Conservation (phyloP, 164 flowering plant genomes). For the Vitis riparia region DNA sequence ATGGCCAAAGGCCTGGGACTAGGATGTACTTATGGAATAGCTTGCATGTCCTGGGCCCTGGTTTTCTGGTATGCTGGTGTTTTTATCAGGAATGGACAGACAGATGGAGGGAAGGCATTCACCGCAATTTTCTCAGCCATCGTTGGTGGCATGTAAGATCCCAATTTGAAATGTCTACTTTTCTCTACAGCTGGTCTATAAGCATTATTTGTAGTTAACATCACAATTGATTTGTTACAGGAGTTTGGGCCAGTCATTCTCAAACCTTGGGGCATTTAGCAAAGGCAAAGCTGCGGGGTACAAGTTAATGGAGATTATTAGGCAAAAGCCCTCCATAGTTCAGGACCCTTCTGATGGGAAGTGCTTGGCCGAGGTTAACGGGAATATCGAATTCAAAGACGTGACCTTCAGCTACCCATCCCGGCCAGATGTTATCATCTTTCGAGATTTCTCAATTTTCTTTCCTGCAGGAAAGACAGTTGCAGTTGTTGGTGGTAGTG, state of each 20-base stretch:
- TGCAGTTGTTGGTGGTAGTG: conserved; percentile 98
- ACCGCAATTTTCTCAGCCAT: conserved; percentile 98
- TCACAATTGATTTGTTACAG: conserved; percentile 33
- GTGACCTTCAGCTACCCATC: conserved; percentile 96
- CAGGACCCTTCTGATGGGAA: conserved; percentile 68
- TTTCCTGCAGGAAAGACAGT: conserved; percentile 95
- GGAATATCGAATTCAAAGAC: conserved; percentile 87
- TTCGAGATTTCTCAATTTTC: conserved; percentile 70
- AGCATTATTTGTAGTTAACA: no score
- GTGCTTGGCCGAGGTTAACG: conserved; percentile 66
- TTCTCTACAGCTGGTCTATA: not conserved
- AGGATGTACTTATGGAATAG: conserved; percentile 95
- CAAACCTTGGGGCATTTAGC: conserved; percentile 97
- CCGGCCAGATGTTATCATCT: conserved; percentile 83
- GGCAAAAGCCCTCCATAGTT: conserved; percentile 75
- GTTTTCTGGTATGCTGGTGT: conserved; percentile 99
- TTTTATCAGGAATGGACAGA: conserved; percentile 86
- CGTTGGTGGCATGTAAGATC: conserved; percentile 96
- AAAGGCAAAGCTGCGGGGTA: conserved; percentile 96
- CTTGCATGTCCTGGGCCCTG: conserved; percentile 99
- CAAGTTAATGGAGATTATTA: conserved; percentile 92
- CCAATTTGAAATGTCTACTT: not conserved
- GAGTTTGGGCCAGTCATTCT: conserved; percentile 98
- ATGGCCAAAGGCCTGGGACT: conserved; percentile 98
- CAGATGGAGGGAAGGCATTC: conserved; percentile 97